These are phyloP conservation scores for Akebia trifoliata DNA, from an alignment of 164 flowering plant genomes.

Conservation along the genomic window DNA sequence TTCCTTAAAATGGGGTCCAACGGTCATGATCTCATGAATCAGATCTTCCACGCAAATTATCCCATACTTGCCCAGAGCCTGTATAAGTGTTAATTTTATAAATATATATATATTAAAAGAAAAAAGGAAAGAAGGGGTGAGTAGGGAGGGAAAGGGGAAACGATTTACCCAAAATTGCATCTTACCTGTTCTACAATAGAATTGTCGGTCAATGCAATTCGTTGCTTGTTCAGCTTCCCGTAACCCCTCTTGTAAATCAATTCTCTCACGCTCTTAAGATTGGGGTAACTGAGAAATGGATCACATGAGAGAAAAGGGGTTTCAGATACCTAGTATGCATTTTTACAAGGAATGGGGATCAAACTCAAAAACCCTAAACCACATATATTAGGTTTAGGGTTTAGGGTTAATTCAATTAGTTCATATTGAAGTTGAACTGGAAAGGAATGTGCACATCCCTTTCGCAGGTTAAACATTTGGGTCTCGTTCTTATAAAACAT, in stretches of 20 bases:
- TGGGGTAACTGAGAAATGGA: conserved; percentile 40
- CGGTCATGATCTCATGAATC: conserved; percentile 64
- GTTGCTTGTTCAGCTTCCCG: conserved; percentile 57
- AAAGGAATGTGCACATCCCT: background rate
- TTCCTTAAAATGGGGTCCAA: conserved; percentile 69
- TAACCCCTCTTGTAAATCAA: conserved; percentile 65
- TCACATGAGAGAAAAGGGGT: background rate
- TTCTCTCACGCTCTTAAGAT: conserved; percentile 58
- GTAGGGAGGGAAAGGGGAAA: too few species aligned
- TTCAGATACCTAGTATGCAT: background rate
- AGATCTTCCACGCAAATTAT: conserved; percentile 60
- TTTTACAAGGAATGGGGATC: too few species aligned
- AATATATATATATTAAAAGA: too few species aligned
- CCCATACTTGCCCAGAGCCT: conserved; percentile 56
- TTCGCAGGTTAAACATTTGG: background rate
- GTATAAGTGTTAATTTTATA: background rate
- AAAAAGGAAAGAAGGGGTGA: background rate
- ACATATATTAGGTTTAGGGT: too few species aligned
- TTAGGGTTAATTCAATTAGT: too few species aligned
- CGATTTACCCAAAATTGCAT: background rate
- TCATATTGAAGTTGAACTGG: background rate
- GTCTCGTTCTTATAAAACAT: background rate
- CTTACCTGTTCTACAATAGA: conserved; percentile 53
- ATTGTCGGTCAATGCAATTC: conserved; percentile 56
- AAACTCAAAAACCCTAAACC: too few species aligned